These are phyloP conservation scores for Centrapalus pauciflorus DNA, from an alignment of 129 eudicot species.

Conservation along the genomic window DNA sequence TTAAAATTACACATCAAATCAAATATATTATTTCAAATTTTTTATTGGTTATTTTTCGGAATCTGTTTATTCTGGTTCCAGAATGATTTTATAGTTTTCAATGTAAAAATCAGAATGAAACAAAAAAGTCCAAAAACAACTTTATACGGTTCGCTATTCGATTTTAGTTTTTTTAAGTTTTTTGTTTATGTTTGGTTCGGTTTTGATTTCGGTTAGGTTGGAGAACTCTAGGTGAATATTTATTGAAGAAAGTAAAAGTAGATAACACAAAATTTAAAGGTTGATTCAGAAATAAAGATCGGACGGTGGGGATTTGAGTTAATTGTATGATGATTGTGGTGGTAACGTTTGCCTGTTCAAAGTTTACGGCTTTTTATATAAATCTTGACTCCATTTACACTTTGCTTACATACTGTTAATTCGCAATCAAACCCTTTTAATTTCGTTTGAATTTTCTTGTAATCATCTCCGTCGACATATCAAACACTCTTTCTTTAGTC, in stretches of 20 bases:
- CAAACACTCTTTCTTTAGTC: background rate
- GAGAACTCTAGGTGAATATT: too few relatives aligned
- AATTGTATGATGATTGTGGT: constrained; percentile 7
- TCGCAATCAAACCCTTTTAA: background rate
- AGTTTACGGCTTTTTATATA: constrained; percentile 31
- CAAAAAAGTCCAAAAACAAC: too few relatives aligned
- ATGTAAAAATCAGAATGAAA: too few relatives aligned
- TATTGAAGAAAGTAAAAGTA: constrained; percentile 12
- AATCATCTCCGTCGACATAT: constrained; percentile 10
- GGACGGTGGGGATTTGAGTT: constrained; percentile 22
- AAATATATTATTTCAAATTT: too few relatives aligned
- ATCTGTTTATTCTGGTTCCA: too few relatives aligned
- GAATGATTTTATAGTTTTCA: too few relatives aligned
- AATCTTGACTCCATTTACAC: constrained; percentile 22
- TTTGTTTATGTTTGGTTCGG: too few relatives aligned
- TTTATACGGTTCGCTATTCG: too few relatives aligned
- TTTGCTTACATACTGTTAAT: background rate
- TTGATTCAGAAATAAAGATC: constrained; percentile 13
- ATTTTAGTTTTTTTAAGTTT: background rate
- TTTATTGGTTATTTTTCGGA: too few relatives aligned
- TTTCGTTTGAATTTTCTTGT: background rate
- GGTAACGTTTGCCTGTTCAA: constrained; percentile 28
- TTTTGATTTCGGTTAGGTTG: too few relatives aligned
- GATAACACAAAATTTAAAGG: constrained; percentile 3
- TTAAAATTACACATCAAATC: too few relatives aligned